Evolutionary conservation across 306 rosid genomes (phyloP).

Genomic region (Cicer judaicum): DNA sequence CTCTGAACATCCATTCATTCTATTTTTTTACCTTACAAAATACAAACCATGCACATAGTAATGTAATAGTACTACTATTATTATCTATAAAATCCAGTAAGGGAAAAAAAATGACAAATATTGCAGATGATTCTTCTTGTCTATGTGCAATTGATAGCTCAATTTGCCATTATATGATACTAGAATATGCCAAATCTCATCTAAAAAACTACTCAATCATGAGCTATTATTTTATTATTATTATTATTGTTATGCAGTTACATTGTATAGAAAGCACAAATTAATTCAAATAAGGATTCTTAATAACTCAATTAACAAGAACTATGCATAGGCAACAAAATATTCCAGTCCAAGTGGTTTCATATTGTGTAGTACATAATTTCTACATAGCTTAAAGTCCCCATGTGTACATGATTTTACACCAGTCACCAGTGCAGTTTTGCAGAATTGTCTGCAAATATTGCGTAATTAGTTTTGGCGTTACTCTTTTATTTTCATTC

Average conservation of each 20-base stretch:
- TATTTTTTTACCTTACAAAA: background rate
- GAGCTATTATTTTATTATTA: background rate
- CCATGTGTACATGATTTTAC: constrained; percentile 25
- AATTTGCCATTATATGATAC: background rate
- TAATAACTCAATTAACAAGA: constrained; percentile 5
- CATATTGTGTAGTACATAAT: constrained; percentile 1
- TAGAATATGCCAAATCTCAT: constrained; percentile 10
- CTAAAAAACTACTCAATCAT: background rate
- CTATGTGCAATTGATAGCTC: constrained; percentile 36
- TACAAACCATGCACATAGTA: constrained; percentile 8
- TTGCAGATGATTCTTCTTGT: constrained; percentile 47
- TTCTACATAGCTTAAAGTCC: background rate
- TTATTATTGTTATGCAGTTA: background rate
- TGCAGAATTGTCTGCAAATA: constrained; percentile 36
- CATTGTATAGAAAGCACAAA: background rate
- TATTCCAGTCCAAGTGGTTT: constrained; percentile 15
- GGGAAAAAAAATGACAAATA: constrained; percentile 8
- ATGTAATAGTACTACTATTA: background rate
- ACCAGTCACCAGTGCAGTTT: constrained; percentile 10
- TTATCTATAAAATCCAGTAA: background rate
- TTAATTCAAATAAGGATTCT: constrained; percentile 15
- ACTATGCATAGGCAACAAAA: constrained; percentile 33
- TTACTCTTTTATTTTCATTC: constrained; percentile 19
- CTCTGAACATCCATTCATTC: too few relatives aligned
- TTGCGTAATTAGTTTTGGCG: constrained; percentile 22